phyloP scores from a whole-genome alignment of 2,329 filamentous ascomycete species.

The Cladorrhinum sp. region DNA sequence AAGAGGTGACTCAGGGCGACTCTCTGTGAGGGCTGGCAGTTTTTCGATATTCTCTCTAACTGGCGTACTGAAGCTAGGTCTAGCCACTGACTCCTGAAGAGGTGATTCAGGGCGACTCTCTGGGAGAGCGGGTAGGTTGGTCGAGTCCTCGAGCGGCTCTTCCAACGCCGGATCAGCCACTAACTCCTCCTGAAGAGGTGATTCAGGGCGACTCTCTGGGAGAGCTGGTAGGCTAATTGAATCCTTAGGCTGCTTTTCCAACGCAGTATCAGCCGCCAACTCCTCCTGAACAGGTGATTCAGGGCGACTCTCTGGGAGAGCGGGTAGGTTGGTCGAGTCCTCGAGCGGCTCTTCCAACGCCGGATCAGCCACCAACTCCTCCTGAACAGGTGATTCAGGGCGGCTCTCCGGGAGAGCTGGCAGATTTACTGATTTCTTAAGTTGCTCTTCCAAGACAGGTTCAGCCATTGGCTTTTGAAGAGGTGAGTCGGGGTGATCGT shows the following conservation, averaged over 20 bases:
- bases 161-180: not conserved
- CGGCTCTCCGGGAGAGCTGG: not conserved
- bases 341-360: not conserved
- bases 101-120: not conserved
- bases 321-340: not conserved
- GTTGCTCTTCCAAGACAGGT: too few relatives aligned
- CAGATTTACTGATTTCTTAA: not conserved
- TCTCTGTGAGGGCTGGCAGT: constrained; percentile 4
- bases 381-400: not conserved
- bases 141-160: not conserved
- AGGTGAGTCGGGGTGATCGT: not conserved
- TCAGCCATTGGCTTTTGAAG: not conserved
- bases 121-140: not conserved
- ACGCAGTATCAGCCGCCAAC: not conserved
- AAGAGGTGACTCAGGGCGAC: not conserved
- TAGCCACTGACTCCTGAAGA: not conserved
- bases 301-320: constrained; percentile 4
- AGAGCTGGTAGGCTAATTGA: not conserved
- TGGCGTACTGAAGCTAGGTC: not conserved
- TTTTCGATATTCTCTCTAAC: not conserved
- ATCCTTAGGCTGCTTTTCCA: not conserved
- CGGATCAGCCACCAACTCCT: not conserved
- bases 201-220: constrained; percentile 2
- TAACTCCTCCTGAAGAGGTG: not conserved
- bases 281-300: not conserved